These are phyloP conservation scores for Phialocephala sp. DNA, from an alignment of 2,329 filamentous ascomycete species.

Conservation along the genomic window DNA sequence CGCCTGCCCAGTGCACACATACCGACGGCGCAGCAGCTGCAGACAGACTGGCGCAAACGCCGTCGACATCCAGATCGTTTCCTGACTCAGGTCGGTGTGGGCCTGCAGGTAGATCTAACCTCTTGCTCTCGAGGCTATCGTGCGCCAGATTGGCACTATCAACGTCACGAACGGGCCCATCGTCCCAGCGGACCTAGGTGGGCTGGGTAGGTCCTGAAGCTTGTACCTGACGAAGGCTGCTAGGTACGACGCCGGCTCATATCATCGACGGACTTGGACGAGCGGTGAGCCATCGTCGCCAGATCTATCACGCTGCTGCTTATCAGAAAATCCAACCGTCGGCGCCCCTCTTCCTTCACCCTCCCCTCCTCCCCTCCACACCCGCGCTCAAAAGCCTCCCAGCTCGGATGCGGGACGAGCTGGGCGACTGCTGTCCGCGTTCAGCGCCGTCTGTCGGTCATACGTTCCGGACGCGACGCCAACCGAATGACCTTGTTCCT, in stretches of 20 bases:
- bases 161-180: neutral
- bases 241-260: constrained; percentile 7
- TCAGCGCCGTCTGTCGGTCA: neutral
- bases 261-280: neutral
- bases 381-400: neutral
- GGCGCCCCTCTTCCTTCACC: neutral
- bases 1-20: neutral
- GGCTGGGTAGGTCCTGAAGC: neutral
- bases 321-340: neutral
- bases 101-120: neutral
- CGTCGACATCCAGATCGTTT: constrained; percentile 10
- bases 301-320: neutral
- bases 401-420: neutral
- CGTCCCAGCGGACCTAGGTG: no score
- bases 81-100: constrained; percentile 3
- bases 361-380: neutral
- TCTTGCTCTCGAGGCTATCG: neutral
- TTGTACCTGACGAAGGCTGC: constrained; percentile 6
- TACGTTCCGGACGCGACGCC: neutral
- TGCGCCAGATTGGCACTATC: neutral
- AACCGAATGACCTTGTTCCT: constrained; percentile 4
- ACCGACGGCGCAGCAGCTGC: constrained; percentile 13
- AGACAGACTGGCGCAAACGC: neutral
- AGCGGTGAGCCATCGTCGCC: neutral
- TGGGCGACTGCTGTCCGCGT: neutral